Evolutionary conservation across 192 early-diverging fungal species (phyloP), one percentile per base, ranked within the genome.

Genomic region (Coemansia sp.): DNA sequence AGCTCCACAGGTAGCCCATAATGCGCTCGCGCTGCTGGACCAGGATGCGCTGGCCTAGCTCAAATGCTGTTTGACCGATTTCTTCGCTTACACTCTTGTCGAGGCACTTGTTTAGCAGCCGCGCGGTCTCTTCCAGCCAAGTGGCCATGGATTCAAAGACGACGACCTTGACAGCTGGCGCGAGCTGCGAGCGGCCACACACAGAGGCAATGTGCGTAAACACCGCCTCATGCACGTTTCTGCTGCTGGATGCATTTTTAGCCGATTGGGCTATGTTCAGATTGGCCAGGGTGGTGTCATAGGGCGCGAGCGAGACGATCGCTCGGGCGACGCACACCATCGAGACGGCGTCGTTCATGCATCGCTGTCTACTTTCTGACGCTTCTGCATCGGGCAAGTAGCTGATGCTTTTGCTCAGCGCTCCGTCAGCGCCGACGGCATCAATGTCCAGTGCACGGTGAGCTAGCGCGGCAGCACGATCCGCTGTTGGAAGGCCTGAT

Each of bases 91-190:
- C 41, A 10, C 40, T 39, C 10, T 20, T 23, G 4, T 15, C 33
- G 24, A 72, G 32, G 25, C 56, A 55, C 17, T 53, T 48, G 10
- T 53, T 32, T 44, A 85, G 60, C 19, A 74, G 62, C 47, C 53
- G 68, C 2, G 78, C 74, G 0, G 84, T 83, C 33, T 78, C 72
- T 35, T 82, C 71, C 11, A 87, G 72, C 85, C 87, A 89, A 18
- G 79, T 67, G 5, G 82, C 81, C 81, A 89, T 83, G 3, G 85
- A 77, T 53, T 89, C 87, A 61, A 89, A 89, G 9, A 85, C 84
- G 8, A 85, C 58, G 0, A 87, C 77, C 56, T 87, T 89, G 47
- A 74, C 79, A 18, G 78, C 81, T 6, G 83, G 75, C n/a, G 84
- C 81, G 17, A 82, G 60, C 36, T 81, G 73, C n/a, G 80, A 78